Conservation (phyloP, 2,329 filamentous ascomycete genomes). For the Zymoseptoria passerinii region DNA sequence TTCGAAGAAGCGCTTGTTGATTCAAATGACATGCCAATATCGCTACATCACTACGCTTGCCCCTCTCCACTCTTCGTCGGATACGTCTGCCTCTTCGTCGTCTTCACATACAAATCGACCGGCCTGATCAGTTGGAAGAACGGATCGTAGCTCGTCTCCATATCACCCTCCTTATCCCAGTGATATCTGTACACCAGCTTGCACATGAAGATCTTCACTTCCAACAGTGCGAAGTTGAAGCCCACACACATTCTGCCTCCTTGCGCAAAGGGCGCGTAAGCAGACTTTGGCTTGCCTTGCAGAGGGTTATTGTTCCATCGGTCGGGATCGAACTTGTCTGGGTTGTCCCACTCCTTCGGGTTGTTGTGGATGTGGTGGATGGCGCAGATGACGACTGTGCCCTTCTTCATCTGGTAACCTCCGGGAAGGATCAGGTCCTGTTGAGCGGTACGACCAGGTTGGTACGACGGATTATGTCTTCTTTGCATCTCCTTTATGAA, state of each 20-base stretch:
- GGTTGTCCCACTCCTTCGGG: constrained; percentile 50
- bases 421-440: constrained; percentile 51
- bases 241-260: constrained; percentile 54
- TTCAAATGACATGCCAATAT: neutral
- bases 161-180: constrained; percentile 45
- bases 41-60: neutral
- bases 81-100: constrained; percentile 44
- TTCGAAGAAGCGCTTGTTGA: neutral
- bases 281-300: constrained; percentile 43
- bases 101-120: constrained; percentile 46
- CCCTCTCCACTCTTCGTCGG: constrained; percentile 25
- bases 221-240: constrained; percentile 56
- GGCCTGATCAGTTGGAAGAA: constrained; percentile 52
- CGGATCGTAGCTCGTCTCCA: constrained; percentile 50
- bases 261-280: constrained; percentile 52
- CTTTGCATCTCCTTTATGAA: constrained; percentile 56
- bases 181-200: constrained; percentile 54
- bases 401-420: constrained; percentile 48
- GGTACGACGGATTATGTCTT: constrained; percentile 53
- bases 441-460: constrained; percentile 51
- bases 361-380: constrained; percentile 44
- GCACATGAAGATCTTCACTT: constrained; percentile 51
- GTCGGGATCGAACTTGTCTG: constrained; percentile 50
- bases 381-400: constrained; percentile 45
- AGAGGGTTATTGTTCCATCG: constrained; percentile 50